Base-by-base conservation (phyloP, 352 stramenopile species). In the Pythium inflatum region DNA sequence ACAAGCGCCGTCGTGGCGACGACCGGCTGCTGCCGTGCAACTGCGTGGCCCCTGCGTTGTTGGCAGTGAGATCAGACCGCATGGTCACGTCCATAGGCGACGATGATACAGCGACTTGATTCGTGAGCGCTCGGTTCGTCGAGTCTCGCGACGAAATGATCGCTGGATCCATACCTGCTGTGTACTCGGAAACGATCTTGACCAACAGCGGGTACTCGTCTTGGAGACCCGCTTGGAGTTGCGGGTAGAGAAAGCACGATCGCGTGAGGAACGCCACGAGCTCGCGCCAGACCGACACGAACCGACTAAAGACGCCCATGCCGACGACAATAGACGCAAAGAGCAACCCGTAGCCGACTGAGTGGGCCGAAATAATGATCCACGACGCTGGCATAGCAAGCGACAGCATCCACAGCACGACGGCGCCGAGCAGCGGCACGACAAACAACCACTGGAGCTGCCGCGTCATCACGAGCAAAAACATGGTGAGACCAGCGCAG, bases 331-430 rank as follows among this genome's bases (percentile, higher is more conserved):
- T 84, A 5, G 81, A 92, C 33, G 83, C 87, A 25, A 92, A 48
- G 5, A 94, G 63, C 14, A 94, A 66, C 25, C 83, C 80, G 53
- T 94, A 94, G 9, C 87, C 85, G 38, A 94, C 73, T 27, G 82
- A 91, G 46, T 94, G 87, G 11, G 87, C 87, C 34, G 87, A 94
- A 34, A 94, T 77, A 65, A 94, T 93, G 67, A 94, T 94, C 87
- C 87, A 94, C 24, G 73, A 82, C 5, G 85, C 77, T 3, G 87
- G 82, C 79, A 94, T 90, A 16, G 86, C 79, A 14, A 92, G 75
- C 45, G 87, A 81, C 82, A 94, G 82, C 31, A 94, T 80, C 81
- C 83, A 94, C 36, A 94, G 63, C 13, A 94, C 14, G n/a, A 93
- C 73, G 6, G 84, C 75, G 12, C 87, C 84, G 33, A 88, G 60